Evolutionary conservation across 1,284 basidiomycete genomes (phyloP).

Genomic region (Puccinia hordei): DNA sequence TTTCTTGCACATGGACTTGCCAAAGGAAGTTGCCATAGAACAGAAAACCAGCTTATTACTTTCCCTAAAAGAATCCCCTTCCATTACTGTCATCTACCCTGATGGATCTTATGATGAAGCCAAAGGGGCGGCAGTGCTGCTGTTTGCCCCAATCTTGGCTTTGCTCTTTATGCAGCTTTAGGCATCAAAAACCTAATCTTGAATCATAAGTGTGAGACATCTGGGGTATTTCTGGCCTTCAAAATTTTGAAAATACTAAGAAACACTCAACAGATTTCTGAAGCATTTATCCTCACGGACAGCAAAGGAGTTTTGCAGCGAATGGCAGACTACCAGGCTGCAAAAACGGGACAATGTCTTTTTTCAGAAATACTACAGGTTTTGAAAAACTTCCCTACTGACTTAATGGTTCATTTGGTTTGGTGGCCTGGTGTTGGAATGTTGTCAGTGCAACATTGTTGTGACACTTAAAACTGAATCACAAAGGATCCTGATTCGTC

Average conservation of each 20-base stretch:
- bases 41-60: neutral
- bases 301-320: neutral
- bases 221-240: no score
- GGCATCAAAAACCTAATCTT: neutral
- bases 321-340: neutral
- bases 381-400: neutral
- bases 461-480: no score
- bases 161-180: neutral
- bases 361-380: neutral
- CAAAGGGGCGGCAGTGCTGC: neutral
- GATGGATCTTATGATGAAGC: neutral
- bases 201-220: no score
- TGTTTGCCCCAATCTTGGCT: neutral
- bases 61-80: no score
- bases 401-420: neutral
- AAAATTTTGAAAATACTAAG: no score
- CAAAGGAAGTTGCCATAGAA: neutral
- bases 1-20: neutral
- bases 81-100: neutral
- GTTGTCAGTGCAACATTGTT: no score
- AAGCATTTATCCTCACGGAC: neutral
- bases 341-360: neutral
- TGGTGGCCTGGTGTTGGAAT: no score
- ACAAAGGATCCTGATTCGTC: no score
- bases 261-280: no score